Evolutionary conservation across 345 rosid species (phyloP).

Genomic region (Salix udensis): DNA sequence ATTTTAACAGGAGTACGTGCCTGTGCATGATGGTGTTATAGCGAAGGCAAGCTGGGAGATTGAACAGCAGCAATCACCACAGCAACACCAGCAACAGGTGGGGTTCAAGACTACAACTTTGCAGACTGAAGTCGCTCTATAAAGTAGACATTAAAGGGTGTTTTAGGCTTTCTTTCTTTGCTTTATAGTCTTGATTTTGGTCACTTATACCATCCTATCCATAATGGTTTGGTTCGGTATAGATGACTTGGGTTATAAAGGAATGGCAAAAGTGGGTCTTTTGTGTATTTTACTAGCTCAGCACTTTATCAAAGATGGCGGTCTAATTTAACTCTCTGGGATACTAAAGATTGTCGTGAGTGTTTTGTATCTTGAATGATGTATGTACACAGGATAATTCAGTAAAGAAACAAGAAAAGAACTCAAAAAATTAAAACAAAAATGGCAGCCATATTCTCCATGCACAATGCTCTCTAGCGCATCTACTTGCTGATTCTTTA

Average conservation of each 20-base stretch:
- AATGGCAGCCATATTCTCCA: slow-evolving; percentile 27
- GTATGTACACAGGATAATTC: slow-evolving; percentile 19
- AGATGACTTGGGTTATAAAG: slow-evolving; percentile 13
- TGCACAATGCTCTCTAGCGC: background rate
- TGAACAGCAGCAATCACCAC: slow-evolving; percentile 39
- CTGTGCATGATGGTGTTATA: slow-evolving; percentile 71
- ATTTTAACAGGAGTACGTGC: slow-evolving; percentile 63
- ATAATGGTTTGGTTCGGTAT: slow-evolving; percentile 21
- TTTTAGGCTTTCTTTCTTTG: slow-evolving; percentile 1
- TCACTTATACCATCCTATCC: slow-evolving; percentile 16
- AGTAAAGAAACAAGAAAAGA: slow-evolving; percentile 9
- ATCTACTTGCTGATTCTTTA: background rate
- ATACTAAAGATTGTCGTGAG: background rate
- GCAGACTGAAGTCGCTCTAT: slow-evolving; percentile 54
- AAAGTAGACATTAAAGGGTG: slow-evolving; percentile 20
- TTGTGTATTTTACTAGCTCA: background rate
- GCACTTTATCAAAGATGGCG: background rate
- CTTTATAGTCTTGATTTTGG: slow-evolving; percentile 22
- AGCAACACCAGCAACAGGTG: slow-evolving; percentile 32
- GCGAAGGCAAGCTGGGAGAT: slow-evolving; percentile 77
- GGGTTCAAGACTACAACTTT: slow-evolving; percentile 43
- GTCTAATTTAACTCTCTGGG: background rate
- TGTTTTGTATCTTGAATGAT: slow-evolving; percentile 24
- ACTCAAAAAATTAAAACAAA: slow-evolving; percentile 5
- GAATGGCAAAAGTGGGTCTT: slow-evolving; percentile 11